A percentile compares a stretch with the other conserved stretches of the same genome.
These are phyloP conservation scores for Magnusiomyces fungicola DNA, from an alignment of 1,139 yeast species.

Conservation along the genomic window DNA sequence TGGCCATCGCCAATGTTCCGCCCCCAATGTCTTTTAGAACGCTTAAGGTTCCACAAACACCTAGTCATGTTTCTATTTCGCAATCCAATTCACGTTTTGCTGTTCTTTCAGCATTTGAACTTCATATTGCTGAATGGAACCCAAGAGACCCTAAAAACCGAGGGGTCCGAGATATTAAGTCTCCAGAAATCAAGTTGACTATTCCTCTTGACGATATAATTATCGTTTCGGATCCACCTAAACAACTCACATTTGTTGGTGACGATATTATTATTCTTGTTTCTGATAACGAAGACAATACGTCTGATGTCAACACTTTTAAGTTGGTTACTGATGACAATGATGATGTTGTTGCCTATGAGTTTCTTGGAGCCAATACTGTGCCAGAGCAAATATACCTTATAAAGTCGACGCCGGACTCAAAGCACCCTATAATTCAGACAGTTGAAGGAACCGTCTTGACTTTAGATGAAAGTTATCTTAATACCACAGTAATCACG, in stretches of 20 bases:
- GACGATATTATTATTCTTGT: slow-evolving; percentile 48
- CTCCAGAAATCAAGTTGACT: slow-evolving; percentile 40
- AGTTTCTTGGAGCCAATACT: slow-evolving; percentile 12
- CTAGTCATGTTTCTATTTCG: slow-evolving; percentile 59
- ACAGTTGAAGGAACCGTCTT: slow-evolving; percentile 57
- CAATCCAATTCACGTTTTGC: slow-evolving; percentile 55
- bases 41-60: slow-evolving; percentile 44
- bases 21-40: slow-evolving; percentile 85
- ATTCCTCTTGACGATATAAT: slow-evolving; percentile 34
- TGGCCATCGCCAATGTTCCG: slow-evolving; percentile 81
- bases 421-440: slow-evolving; percentile 47
- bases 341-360: slow-evolving; percentile 9
- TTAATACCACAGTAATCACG: slow-evolving; percentile 31
- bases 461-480: slow-evolving; percentile 29
- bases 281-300: slow-evolving; percentile 37
- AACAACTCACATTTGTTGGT: slow-evolving; percentile 57
- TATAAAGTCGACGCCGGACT: slow-evolving; percentile 50
- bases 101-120: slow-evolving; percentile 41
- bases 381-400: slow-evolving; percentile 47
- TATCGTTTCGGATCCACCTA: slow-evolving; percentile 40
- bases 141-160: slow-evolving; percentile 7
- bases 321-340: slow-evolving; percentile 11
- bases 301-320: slow-evolving; percentile 15
- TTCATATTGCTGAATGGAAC: slow-evolving; percentile 39
- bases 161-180: slow-evolving; percentile 32